Evolutionary conservation across 192 early-diverging fungal species (phyloP).

Genomic region (Chytriomyces confervae): DNA sequence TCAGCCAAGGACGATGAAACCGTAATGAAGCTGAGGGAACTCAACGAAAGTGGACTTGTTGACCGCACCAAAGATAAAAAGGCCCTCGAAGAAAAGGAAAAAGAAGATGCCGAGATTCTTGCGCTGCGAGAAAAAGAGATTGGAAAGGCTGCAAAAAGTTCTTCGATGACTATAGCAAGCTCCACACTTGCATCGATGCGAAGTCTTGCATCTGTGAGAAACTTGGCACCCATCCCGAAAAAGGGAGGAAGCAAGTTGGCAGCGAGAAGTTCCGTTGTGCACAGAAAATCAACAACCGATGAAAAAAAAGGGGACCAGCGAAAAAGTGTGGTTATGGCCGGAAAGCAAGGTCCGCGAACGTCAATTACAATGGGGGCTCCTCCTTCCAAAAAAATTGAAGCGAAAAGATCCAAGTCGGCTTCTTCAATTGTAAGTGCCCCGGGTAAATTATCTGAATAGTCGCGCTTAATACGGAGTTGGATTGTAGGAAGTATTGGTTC

Average conservation of each 20-base stretch:
- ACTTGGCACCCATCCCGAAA: too few species aligned
- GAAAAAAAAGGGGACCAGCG: neutral
- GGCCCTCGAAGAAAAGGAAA: conserved; percentile 18
- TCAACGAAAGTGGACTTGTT: conserved; percentile 46
- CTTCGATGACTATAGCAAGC: neutral
- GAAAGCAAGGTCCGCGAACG: neutral
- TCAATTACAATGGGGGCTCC: neutral
- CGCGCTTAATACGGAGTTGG: neutral
- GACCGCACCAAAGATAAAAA: conserved; percentile 22
- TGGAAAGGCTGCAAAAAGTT: neutral
- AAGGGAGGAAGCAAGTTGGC: neutral
- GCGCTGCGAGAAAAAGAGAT: conserved; percentile 12
- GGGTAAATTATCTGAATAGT: neutral
- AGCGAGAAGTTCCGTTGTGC: neutral
- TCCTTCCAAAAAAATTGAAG: neutral
- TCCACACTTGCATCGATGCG: neutral
- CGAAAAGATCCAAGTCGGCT: conserved; percentile 9
- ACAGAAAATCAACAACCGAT: neutral
- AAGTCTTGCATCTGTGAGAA: too few species aligned
- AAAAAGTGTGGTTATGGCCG: neutral
- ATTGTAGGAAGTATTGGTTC: neutral
- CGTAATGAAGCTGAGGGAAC: conserved; percentile 33
- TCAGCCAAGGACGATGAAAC: conserved; percentile 42
- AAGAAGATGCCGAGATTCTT: conserved; percentile 12
- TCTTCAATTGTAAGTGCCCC: neutral